Percentiles rank a stretch among this genome's conserved stretches.
phyloP scores from a whole-genome alignment of 306 rosid species.

The Sechiopsis laciniata region DNA sequence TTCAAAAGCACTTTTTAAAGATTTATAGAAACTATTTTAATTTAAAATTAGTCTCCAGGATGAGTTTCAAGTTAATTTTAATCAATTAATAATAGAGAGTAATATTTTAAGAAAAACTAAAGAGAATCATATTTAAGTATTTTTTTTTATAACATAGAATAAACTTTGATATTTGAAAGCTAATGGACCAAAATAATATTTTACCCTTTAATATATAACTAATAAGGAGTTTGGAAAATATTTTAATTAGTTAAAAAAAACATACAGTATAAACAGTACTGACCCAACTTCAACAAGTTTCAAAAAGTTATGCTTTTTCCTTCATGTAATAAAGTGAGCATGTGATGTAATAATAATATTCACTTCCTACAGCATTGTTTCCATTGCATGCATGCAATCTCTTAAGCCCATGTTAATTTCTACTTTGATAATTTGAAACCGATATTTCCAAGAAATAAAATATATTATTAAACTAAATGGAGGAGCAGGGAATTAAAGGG shows the following conservation, averaged over 20 bases:
- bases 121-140: too few species aligned
- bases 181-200: too few species aligned
- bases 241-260: too few species aligned
- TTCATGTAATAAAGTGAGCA: neutral
- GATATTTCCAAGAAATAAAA: neutral
- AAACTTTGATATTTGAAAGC: too few species aligned
- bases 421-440: neutral
- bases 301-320: neutral
- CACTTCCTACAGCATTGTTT: neutral
- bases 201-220: too few species aligned
- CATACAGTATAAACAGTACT: too few species aligned
- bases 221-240: too few species aligned
- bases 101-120: too few species aligned
- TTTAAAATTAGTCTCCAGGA: too few species aligned
- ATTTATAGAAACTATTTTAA: neutral
- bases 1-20: neutral
- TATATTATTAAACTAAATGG: neutral
- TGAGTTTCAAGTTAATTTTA: too few species aligned
- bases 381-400: constrained; percentile 17
- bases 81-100: too few species aligned
- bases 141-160: too few species aligned
- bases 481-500: neutral
- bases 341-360: neutral
- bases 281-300: neutral
- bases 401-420: neutral